Percentiles rank a stretch among this genome's conserved stretches.
Conservation (phyloP, 306 rosid species). For the Prunus padus region DNA sequence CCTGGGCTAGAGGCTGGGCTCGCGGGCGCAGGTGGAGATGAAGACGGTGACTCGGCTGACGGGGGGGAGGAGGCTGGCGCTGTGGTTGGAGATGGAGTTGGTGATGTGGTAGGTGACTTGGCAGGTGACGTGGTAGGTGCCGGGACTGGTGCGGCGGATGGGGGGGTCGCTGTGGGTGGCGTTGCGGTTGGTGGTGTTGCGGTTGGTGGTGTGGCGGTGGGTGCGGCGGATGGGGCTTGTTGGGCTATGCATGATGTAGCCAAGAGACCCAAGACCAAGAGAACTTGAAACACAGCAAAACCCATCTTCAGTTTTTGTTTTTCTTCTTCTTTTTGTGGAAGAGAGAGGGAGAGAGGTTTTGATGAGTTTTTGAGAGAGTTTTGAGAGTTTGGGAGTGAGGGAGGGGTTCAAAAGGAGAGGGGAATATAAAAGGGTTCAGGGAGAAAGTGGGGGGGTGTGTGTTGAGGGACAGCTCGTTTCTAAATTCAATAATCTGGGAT, state of each 20-base stretch:
- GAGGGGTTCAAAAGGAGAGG: constrained; percentile 16
- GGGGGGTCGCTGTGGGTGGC: constrained; percentile 29
- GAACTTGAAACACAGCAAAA: constrained; percentile 33
- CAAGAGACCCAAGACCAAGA: constrained; percentile 56
- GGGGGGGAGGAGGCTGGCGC: constrained; percentile 29
- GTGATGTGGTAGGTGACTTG: constrained; percentile 1
- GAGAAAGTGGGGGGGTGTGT: constrained; percentile 20
- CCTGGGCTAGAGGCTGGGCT: neutral
- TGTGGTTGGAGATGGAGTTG: constrained; percentile 26
- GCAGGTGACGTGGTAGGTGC: constrained; percentile 24
- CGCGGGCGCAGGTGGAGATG: constrained; percentile 20
- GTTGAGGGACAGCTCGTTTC: constrained; percentile 29
- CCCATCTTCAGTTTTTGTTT: constrained; percentile 42
- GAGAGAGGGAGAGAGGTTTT: neutral
- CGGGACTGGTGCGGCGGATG: constrained; percentile 28
- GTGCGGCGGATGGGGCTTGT: constrained; percentile 55
- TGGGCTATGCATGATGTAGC: constrained; percentile 75
- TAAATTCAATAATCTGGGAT: constrained; percentile 31
- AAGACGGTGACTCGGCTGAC: constrained; percentile 19
- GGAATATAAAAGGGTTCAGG: constrained; percentile 36
- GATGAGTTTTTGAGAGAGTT: neutral
- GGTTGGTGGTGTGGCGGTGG: constrained; percentile 33
- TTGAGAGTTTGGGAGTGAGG: neutral
- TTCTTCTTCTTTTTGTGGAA: neutral
- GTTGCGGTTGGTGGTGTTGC: constrained; percentile 18